Evolutionary conservation across 306 rosid genomes (phyloP), one percentile per base, ranked within the genome.

Genomic region (Crataegus laevigata): DNA sequence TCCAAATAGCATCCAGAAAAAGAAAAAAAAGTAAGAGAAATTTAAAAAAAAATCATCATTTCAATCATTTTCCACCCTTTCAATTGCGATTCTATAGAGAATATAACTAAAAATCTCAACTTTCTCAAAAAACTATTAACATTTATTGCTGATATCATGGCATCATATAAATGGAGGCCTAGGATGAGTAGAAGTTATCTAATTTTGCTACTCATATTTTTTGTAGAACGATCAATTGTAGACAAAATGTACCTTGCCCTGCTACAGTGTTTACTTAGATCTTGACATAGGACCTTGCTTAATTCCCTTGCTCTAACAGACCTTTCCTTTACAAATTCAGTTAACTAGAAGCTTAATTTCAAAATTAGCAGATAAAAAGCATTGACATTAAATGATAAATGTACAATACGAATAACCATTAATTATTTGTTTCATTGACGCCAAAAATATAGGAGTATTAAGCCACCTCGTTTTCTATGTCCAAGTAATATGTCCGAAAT

Each of bases 251-350:
- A 92, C 97, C 93, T 87, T 11, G 77, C 79, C 76, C 74, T 87
- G 84, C 87, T 82, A 87, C 97, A 96, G 80, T 96, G 99, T 77
- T 84, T 76, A 85, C 96, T 92, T 83, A 94, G 84, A 87, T 90
- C 92, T 83, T 90, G 86, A 77, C 99, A 94, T 73, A 94, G 90
- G 84, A 90, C 92, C 82, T 86, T 89, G 92, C 83, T 89, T 78
- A 96, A 98, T 28, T 29, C 96, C 68, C 99, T 97, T 64, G 77
- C 90, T 52, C 84, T 68, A 45, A 92, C 86, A 78, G 92, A 92
- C 66, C 94, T 97, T 68, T 88, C 87, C 87, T 90, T 89, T 78
- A 92, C 90, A 78, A 90, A 86, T 51, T 89, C 98, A 18, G 97
- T 86, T 47, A 96, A 87, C 99, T 92, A 82, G 84, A 87, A 71